Conservation (phyloP, 2,329 filamentous ascomycete species). For the Triangularia verruculosa region DNA sequence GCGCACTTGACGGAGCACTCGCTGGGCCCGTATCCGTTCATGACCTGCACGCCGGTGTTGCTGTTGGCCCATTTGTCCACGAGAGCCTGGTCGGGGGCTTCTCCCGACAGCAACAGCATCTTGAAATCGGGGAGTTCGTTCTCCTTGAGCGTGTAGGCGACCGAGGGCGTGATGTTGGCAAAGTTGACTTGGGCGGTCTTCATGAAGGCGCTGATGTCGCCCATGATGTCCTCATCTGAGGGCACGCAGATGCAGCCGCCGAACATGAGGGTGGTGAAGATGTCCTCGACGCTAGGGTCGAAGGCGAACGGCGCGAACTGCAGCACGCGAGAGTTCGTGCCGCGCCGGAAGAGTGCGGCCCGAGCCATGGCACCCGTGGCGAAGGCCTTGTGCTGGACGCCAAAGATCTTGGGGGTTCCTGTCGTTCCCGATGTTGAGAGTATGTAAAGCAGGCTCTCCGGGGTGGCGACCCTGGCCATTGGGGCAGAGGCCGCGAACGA, state of each 20-base stretch:
- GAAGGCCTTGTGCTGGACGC: slow-evolving; percentile 30
- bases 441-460: too few species aligned
- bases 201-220: slow-evolving; percentile 33
- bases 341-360: background rate
- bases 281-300: slow-evolving; percentile 38
- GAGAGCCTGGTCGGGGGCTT: slow-evolving; percentile 20
- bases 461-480: slow-evolving; percentile 29
- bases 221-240: slow-evolving; percentile 36
- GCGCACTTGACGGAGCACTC: slow-evolving; percentile 17
- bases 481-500: slow-evolving; percentile 31
- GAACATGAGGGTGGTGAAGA: slow-evolving; percentile 36
- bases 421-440: slow-evolving; percentile 54
- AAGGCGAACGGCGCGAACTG: slow-evolving; percentile 37
- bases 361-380: slow-evolving; percentile 17
- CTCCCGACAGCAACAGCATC: slow-evolving; percentile 25
- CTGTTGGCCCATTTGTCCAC: slow-evolving; percentile 19
- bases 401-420: slow-evolving; percentile 48
- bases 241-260: slow-evolving; percentile 41
- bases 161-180: slow-evolving; percentile 26
- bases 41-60: slow-evolving; percentile 12
- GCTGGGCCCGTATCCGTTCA: slow-evolving; percentile 18
- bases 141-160: slow-evolving; percentile 25
- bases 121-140: slow-evolving; percentile 23
- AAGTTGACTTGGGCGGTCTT: slow-evolving; percentile 21
- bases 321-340: slow-evolving; percentile 17